Evolutionary conservation across 805 yeast species (phyloP).

Genomic region (Hanseniaspora clermontiae): DNA sequence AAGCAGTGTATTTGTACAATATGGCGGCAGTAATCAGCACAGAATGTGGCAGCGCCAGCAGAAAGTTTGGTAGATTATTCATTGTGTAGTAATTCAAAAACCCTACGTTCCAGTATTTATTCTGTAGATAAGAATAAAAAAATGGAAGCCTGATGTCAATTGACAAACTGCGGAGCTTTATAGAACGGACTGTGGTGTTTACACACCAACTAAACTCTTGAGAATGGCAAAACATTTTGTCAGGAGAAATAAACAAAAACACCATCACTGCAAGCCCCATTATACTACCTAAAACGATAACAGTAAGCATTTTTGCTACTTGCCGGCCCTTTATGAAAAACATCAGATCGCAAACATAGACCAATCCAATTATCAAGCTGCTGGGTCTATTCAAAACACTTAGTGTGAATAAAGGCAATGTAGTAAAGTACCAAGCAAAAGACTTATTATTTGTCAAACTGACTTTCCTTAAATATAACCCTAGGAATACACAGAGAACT

Average conservation of each 20-base stretch:
- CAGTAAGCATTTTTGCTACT: background rate
- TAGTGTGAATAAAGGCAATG: background rate
- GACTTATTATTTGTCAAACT: background rate
- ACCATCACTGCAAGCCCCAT: background rate
- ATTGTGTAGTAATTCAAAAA: slow-evolving; percentile 70
- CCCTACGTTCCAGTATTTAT: slow-evolving; percentile 75
- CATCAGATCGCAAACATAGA: background rate
- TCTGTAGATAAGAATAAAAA: slow-evolving; percentile 62
- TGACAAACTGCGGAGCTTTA: background rate
- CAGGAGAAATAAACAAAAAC: background rate
- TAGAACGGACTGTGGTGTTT: background rate
- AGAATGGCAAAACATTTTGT: background rate
- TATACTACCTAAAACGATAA: background rate
- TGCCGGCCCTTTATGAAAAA: background rate
- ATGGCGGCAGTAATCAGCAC: slow-evolving; percentile 22
- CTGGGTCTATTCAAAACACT: slow-evolving; percentile 10
- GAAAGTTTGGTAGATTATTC: slow-evolving; percentile 71
- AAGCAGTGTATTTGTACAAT: background rate
- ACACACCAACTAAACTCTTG: slow-evolving; percentile 1
- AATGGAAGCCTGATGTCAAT: slow-evolving; percentile 22
- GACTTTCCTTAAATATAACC: background rate
- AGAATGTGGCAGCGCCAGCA: slow-evolving; percentile 60
- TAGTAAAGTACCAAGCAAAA: background rate
- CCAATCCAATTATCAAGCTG: background rate
- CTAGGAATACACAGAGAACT: background rate